Evolutionary conservation across 2,329 filamentous ascomycete species (phyloP), one percentile per base, ranked within the genome.

Genomic region (Phoma sp.): DNA sequence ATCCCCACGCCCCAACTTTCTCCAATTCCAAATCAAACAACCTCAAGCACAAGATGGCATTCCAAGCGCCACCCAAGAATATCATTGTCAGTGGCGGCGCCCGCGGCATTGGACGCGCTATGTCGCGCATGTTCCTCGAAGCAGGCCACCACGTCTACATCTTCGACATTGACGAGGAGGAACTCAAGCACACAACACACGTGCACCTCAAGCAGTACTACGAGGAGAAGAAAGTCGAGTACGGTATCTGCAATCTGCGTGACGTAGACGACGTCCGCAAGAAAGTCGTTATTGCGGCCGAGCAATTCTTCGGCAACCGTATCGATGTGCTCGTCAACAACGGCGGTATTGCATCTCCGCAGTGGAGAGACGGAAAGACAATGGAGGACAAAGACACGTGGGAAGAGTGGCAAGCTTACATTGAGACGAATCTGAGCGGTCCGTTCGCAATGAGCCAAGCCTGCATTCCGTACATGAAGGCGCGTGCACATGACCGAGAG

Each of bases 361-460:
- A 76, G 35, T 81, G 78, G 77, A 77, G 69, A 51, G 75, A 79
- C 52, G 75, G 71, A 10, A 77, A 77, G 63, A 80, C 78, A 6
- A 81, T 81, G 78, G 77, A 76, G 46, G 77, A 80, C 57, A 67
- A 64, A 17, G 71, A 68, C 4, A 78, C 77, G 0, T 60, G 79
- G n/a, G 71, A 73, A 2, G 69, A 81, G 55, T 82, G 79, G 80
- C 68, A 74, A 56, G 79, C 78, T 15, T 76, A 74, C 57, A 72
- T 82, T 9, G 78, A 81, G 43, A 81, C 77, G 25, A 82, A 81
- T 51, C 74, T 82, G 10, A 82, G 77, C 2, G 76, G 72, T 4
- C 76, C 78, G 0, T 81, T 81, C 56, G 77, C 74, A 10, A 74
- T 80, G 63, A 77, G 71, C 19, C 79, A 81, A 64, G 79, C 80